Evolutionary conservation across 495 filamentous ascomycete species (phyloP), one percentile per base, ranked within the genome.

Genomic region (Lasiosphaeria ovina): DNA sequence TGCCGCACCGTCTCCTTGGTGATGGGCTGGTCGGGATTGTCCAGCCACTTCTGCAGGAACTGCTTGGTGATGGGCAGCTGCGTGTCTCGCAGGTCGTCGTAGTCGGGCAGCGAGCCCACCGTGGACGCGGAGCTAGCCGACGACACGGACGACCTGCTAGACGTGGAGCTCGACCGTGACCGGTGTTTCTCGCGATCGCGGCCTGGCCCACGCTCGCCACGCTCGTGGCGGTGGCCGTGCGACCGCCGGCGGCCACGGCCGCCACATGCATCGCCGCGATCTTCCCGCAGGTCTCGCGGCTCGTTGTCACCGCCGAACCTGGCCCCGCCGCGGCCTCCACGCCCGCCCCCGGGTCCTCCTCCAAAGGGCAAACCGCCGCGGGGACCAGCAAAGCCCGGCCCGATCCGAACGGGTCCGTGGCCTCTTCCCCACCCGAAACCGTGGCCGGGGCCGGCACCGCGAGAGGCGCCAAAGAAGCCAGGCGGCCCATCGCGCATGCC

Each of bases 41-140:
- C 65, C 8, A 81, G 67, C 72, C 76, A 83, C 4, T 67, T 62
- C 14, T 65, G 49, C 17, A 83, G 57, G 1, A 63, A 66, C n/a
- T 67, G 54, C 57, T 72, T 74, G 3, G 72, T 64, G 6, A 73
- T 45, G 11, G 75, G 71, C 35, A 81, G 71, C 64, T 80, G 77
- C 35, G 59, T 49, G 40, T 77, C 76, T 9, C 64, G 63, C 0
- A 83, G 69, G 45, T 76, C 72, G 54, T 80, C 74, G 59, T 74
- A 76, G 55, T 76, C 77, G 3, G 78, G 77, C 9, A 81, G 76
- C 40, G 76, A 78, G 33, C 74, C 78, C 44, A 77, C 63, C 14
- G 77, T 77, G 0, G 73, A 73, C 38, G 67, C 4, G 6, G 67
- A 67, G 42, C 61, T 67, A 14, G 68, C 67, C 16, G 54, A 58